A percentile compares a stretch with the other conserved stretches of the same genome.
Evolutionary conservation across 257 asterid genomes (phyloP).

Genomic region (Ilex asprella): DNA sequence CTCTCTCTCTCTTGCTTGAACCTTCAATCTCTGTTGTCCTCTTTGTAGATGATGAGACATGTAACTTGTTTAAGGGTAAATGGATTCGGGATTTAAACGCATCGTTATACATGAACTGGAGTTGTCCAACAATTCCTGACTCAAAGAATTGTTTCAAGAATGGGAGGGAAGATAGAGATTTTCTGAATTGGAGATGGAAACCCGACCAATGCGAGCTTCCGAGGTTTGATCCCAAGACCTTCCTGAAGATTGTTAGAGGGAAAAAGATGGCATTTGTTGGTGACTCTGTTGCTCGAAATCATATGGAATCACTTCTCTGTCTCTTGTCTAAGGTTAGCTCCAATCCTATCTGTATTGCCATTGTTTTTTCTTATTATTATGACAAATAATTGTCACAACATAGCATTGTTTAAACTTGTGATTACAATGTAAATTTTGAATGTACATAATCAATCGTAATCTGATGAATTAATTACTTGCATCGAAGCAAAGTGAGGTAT

Average conservation of each 20-base stretch:
- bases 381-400: too few species aligned
- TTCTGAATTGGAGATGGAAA: conserved; percentile 74
- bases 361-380: neutral
- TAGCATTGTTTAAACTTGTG: too few species aligned
- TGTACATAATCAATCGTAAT: too few species aligned
- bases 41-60: conserved; percentile 16
- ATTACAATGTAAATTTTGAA: too few species aligned
- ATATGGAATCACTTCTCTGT: conserved; percentile 77
- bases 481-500: too few species aligned
- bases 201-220: conserved; percentile 56
- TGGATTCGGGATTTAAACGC: conserved; percentile 40
- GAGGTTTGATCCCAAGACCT: conserved; percentile 30
- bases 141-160: conserved; percentile 44
- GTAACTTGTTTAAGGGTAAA: conserved; percentile 53
- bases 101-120: conserved; percentile 41
- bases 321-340: conserved; percentile 54
- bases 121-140: conserved; percentile 47
- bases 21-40: neutral
- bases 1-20: too few species aligned
- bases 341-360: neutral
- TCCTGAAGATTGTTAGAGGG: conserved; percentile 34
- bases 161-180: conserved; percentile 48
- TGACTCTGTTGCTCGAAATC: conserved; percentile 66
- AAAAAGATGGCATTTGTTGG: conserved; percentile 78
- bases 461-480: too few species aligned